phyloP scores from a whole-genome alignment of 2,329 filamentous ascomycete genomes.

The Xylariaceae sp. region DNA sequence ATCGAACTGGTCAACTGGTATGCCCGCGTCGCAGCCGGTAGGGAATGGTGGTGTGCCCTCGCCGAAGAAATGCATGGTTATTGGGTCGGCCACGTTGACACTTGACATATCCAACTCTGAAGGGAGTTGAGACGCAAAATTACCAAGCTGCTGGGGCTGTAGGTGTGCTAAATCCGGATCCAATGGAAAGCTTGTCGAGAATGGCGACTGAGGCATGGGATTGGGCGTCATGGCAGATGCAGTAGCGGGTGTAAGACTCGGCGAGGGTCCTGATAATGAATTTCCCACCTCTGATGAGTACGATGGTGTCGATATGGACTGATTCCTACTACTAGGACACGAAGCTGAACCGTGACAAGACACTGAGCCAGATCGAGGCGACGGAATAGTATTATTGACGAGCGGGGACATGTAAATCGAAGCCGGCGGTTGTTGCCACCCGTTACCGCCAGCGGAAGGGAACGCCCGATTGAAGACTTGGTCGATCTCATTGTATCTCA shows the following conservation, averaged over 20 bases:
- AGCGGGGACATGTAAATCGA: constrained; percentile 29
- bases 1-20: constrained; percentile 1
- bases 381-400: constrained; percentile 19
- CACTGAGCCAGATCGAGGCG: constrained; percentile 15
- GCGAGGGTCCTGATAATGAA: constrained; percentile 14
- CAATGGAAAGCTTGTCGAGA: constrained; percentile 21
- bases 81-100: constrained; percentile 30
- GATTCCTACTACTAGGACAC: constrained; percentile 16
- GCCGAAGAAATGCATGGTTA: constrained; percentile 29
- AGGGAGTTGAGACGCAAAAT: constrained; percentile 40
- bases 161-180: constrained; percentile 22
- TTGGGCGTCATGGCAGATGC: constrained; percentile 25
- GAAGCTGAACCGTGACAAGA: constrained; percentile 14
- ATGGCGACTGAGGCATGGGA: constrained; percentile 26
- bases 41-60: constrained; percentile 20
- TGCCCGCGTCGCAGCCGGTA: constrained; percentile 20
- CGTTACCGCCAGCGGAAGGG: constrained; percentile 33
- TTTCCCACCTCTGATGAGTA: constrained; percentile 15
- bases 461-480: constrained; percentile 44
- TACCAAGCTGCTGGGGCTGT: constrained; percentile 26
- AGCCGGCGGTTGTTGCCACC: constrained; percentile 29
- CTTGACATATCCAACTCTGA: constrained; percentile 40
- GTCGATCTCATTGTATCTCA: constrained; percentile 44
- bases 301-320: constrained; percentile 20
- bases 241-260: constrained; percentile 12